Percentiles rank a stretch among this genome's conserved stretches.
phyloP scores from a whole-genome alignment of 495 filamentous ascomycete genomes.

The Extremus antarcticus region DNA sequence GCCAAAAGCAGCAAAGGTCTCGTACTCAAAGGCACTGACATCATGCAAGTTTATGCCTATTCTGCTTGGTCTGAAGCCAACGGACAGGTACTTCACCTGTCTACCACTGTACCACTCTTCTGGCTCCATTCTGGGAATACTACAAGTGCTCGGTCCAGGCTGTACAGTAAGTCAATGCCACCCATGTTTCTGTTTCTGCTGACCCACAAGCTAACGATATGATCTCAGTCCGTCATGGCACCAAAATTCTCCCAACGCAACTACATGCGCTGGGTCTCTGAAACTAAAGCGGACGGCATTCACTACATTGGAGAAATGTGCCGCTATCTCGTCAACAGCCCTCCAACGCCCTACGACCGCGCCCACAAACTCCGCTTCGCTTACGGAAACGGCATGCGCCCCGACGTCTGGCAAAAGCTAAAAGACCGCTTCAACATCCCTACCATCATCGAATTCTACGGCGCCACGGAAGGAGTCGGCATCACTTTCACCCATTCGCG shows the following conservation, averaged over 20 bases:
- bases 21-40: slow-evolving; percentile 56
- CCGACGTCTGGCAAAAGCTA: slow-evolving; percentile 84
- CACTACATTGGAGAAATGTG: slow-evolving; percentile 96
- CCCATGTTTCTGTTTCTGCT: background rate
- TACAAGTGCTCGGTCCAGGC: slow-evolving; percentile 46
- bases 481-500: slow-evolving; percentile 63
- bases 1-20: slow-evolving; percentile 80
- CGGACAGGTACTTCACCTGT: slow-evolving; percentile 74
- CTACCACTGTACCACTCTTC: slow-evolving; percentile 96
- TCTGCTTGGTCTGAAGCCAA: slow-evolving; percentile 46
- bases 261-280: slow-evolving; percentile 73
- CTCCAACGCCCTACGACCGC: slow-evolving; percentile 61
- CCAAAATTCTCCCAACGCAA: slow-evolving; percentile 71
- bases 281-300: slow-evolving; percentile 64
- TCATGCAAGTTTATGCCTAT: slow-evolving; percentile 43
- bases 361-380: slow-evolving; percentile 69
- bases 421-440: slow-evolving; percentile 77
- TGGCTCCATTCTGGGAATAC: slow-evolving; percentile 60
- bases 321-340: slow-evolving; percentile 72
- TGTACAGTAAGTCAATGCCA: slow-evolving; percentile 40
- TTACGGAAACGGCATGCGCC: slow-evolving; percentile 84
- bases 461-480: slow-evolving; percentile 69
- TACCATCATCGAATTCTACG: slow-evolving; percentile 81
- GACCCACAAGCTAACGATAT: background rate
- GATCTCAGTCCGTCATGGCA: slow-evolving; percentile 42